These are phyloP conservation scores for Carex sylvatica DNA, from an alignment of 202 grass and related monocot genomes.

Conservation along the genomic window DNA sequence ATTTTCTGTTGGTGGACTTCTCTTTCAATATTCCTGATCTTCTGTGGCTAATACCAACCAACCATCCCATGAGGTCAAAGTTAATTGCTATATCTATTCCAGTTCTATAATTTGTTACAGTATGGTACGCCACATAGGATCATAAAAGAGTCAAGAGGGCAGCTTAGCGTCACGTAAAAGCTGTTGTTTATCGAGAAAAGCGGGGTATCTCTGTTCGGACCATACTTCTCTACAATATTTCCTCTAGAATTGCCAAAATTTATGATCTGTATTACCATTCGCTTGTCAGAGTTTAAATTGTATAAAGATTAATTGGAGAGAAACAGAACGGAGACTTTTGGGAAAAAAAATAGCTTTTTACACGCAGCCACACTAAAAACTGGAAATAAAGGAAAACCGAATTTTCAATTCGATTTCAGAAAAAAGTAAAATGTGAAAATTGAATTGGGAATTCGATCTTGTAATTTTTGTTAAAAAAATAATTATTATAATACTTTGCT, in stretches of 20 bases:
- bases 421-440: no score
- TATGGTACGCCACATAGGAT: not conserved
- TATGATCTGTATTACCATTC: not conserved
- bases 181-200: conserved; percentile 6
- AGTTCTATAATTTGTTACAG: no score
- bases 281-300: not conserved
- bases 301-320: not conserved
- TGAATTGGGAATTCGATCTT: no score
- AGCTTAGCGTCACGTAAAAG: conserved; percentile 19
- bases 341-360: no score
- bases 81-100: not conserved
- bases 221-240: not conserved
- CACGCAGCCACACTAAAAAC: no score
- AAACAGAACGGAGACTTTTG: not conserved
- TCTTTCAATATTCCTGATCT: not conserved
- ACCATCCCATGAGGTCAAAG: not conserved
- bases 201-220: not conserved
- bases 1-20: not conserved
- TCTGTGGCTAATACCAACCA: not conserved
- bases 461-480: no score
- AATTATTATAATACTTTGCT: no score
- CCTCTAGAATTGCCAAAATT: not conserved
- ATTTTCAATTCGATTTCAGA: no score
- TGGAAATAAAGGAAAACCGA: no score
- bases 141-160: not conserved